Conservation (phyloP, 2,329 filamentous ascomycete species). For the Lasiodiplodia sp. region DNA sequence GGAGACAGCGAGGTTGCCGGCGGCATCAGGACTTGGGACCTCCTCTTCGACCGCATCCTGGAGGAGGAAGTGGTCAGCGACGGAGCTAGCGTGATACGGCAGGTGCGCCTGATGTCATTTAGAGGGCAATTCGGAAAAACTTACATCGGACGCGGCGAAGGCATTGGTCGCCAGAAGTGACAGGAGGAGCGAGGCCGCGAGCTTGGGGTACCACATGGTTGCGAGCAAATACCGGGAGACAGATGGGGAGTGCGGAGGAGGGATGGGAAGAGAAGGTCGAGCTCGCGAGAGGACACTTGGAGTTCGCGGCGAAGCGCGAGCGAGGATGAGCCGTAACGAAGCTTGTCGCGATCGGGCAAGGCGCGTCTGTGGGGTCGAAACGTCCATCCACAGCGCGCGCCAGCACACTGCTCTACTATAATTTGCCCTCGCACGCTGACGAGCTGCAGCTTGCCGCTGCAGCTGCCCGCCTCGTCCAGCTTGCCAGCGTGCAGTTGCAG, state of each 20-base stretch:
- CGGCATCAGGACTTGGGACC: constrained; percentile 67
- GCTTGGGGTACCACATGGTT: constrained; percentile 76
- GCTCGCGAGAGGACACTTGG: constrained; percentile 20
- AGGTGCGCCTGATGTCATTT: constrained; percentile 30
- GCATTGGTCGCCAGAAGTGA: constrained; percentile 72
- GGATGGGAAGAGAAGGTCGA: constrained; percentile 19
- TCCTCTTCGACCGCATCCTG: constrained; percentile 45
- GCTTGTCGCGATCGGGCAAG: constrained; percentile 18
- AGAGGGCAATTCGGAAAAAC: constrained; percentile 46
- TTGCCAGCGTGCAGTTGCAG: background rate
- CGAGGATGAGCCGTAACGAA: constrained; percentile 2
- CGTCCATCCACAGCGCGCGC: background rate
- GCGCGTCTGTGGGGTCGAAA: background rate
- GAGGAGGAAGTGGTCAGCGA: constrained; percentile 31
- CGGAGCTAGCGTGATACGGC: constrained; percentile 32
- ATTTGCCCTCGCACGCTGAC: background rate
- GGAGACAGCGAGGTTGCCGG: constrained; percentile 63
- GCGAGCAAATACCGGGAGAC: constrained; percentile 30
- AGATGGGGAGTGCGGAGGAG: constrained; percentile 22
- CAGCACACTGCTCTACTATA: constrained; percentile 2
- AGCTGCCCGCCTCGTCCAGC: background rate
- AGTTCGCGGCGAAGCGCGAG: constrained; percentile 23
- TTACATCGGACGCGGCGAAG: constrained; percentile 67
- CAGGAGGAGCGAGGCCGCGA: constrained; percentile 74
- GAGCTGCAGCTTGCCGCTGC: constrained; percentile 7